These are phyloP conservation scores for Aristolochia fimbriata DNA, from an alignment of 164 flowering plant species.

Conservation along the genomic window DNA sequence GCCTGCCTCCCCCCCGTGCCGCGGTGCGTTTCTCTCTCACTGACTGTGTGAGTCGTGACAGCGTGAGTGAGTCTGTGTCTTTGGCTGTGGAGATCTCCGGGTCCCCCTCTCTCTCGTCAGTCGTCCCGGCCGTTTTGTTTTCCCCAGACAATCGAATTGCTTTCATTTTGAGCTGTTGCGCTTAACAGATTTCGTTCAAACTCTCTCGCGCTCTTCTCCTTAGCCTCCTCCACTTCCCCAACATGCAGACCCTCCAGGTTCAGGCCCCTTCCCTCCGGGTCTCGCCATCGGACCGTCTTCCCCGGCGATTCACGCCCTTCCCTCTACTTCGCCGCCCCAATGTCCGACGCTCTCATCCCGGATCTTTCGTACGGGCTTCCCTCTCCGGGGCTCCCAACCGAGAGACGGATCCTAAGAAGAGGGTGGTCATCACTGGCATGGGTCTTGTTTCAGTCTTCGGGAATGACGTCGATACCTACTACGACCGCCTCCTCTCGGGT, in stretches of 20 bases:
- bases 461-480: constrained; percentile 62
- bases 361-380: neutral
- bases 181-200: no score
- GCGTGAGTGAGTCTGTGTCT: neutral
- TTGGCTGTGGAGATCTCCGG: neutral
- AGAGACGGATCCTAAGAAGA: constrained; percentile 27
- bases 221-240: neutral
- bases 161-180: neutral
- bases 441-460: constrained; percentile 67
- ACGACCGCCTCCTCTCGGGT: constrained; percentile 55
- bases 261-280: constrained; percentile 7
- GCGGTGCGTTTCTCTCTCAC: neutral
- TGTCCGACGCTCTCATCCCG: no score
- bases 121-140: neutral
- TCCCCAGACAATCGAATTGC: neutral
- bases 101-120: neutral
- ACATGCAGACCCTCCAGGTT: constrained; percentile 10
- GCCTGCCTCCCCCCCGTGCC: neutral
- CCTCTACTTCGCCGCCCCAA: neutral
- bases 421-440: constrained; percentile 29
- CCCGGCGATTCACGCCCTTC: neutral
- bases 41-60: neutral
- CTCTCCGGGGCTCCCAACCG: constrained; percentile 10
- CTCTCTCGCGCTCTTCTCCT: neutral
- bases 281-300: neutral